Percentiles rank a stretch among this genome's conserved stretches.
These are phyloP conservation scores for Logfia minima DNA, from an alignment of 129 eudicot species.

Conservation along the genomic window DNA sequence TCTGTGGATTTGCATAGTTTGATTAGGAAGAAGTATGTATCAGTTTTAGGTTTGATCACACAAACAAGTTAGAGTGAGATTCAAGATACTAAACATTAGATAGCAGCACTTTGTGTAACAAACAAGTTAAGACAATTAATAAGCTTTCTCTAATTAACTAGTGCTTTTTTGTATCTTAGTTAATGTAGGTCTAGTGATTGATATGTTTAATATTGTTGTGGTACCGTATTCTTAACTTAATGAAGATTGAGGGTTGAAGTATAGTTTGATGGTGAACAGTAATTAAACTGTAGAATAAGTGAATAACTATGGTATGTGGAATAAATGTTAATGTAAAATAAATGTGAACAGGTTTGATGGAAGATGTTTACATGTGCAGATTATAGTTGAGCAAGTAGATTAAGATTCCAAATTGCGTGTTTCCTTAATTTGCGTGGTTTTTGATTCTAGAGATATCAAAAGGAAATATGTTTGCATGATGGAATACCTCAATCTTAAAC, in stretches of 20 bases:
- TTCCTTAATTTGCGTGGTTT: not conserved
- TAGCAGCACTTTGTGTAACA: conserved; percentile 26
- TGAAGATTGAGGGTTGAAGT: not conserved
- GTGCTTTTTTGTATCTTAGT: not conserved
- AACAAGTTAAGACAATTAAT: not conserved
- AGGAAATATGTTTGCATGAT: not conserved
- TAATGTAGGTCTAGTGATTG: not conserved
- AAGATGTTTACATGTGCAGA: not conserved
- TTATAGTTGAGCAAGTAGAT: not conserved
- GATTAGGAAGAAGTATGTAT: not conserved
- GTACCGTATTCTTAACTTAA: not conserved
- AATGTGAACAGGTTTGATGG: conserved; percentile 17
- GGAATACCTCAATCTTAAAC: not conserved
- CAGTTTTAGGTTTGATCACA: conserved; percentile 9
- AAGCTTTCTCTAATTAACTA: not conserved
- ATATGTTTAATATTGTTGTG: not conserved
- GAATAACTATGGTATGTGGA: not conserved
- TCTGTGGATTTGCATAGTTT: conserved; percentile 11
- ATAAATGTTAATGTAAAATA: conserved; percentile 1
- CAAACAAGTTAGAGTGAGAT: conserved; percentile 26
- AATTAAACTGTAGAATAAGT: conserved; percentile 1
- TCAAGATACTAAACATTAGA: not conserved
- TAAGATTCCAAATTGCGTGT: too few species aligned
- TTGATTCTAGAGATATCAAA: not conserved
- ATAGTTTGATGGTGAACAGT: conserved; percentile 10